Evolutionary conservation across 1,284 basidiomycete species (phyloP).

Genomic region (Acaromyces ingoldii): DNA sequence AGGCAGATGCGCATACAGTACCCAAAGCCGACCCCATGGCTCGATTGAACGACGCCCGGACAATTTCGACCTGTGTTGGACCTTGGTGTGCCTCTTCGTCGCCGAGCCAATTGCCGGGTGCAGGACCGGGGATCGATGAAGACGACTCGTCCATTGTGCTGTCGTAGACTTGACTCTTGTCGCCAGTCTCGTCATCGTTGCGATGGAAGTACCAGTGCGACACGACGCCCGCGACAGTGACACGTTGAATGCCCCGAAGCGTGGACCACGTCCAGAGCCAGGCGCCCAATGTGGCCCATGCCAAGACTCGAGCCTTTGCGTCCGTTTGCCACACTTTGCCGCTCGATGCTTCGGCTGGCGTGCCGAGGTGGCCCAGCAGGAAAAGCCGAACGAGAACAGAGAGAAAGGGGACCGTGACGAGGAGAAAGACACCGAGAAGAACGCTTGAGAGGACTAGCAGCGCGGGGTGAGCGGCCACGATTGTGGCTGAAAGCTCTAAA

Average conservation of each 20-base stretch:
- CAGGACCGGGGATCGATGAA: constrained; percentile 7
- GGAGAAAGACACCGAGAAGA: constrained; percentile 67
- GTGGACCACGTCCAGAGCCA: constrained; percentile 93
- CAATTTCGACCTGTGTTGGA: constrained; percentile 56
- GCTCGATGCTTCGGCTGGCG: constrained; percentile 6
- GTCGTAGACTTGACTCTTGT: constrained; percentile 10
- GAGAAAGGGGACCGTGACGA: constrained; percentile 76
- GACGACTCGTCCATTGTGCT: constrained; percentile 14
- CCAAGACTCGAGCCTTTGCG: constrained; percentile 78
- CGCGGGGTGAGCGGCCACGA: constrained; percentile 73
- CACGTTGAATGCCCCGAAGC: constrained; percentile 71
- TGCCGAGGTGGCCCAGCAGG: constrained; percentile 51
- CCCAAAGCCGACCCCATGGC: constrained; percentile 76
- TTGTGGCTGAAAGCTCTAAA: constrained; percentile 71
- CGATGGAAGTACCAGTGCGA: constrained; percentile 84
- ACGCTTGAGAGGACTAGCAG: constrained; percentile 73
- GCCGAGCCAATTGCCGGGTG: constrained; percentile 9
- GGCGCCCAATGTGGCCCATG: constrained; percentile 62
- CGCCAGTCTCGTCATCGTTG: constrained; percentile 2
- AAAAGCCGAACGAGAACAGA: constrained; percentile 69
- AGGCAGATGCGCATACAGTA: constrained; percentile 68
- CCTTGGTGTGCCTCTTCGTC: constrained; percentile 9
- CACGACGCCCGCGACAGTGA: constrained; percentile 73
- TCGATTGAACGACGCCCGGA: constrained; percentile 71
- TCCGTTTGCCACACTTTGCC: constrained; percentile 62